Percentiles rank a stretch among this genome's conserved stretches.
Conservation (phyloP, 2,329 filamentous ascomycete genomes). For the Diplodia scrobiculata region DNA sequence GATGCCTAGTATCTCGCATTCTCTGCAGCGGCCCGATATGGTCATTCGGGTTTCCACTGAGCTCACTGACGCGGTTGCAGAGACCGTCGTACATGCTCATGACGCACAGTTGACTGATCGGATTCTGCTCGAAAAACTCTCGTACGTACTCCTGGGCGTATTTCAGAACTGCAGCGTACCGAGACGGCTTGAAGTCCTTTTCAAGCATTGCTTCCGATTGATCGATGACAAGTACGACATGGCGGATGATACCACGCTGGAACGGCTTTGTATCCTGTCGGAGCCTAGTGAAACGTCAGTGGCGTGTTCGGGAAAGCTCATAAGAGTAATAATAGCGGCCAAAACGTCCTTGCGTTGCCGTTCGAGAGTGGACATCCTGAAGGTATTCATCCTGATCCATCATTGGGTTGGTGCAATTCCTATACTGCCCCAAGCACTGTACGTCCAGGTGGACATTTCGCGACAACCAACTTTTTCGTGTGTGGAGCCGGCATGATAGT, state of each 20-base stretch:
- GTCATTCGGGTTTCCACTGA: slow-evolving; percentile 87
- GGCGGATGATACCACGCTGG: slow-evolving; percentile 96
- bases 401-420: background rate
- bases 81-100: slow-evolving; percentile 92
- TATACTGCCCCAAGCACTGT: background rate
- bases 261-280: slow-evolving; percentile 92
- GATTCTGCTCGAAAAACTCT: slow-evolving; percentile 98
- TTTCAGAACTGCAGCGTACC: slow-evolving; percentile 78
- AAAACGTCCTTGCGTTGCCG: background rate
- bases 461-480: background rate
- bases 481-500: background rate
- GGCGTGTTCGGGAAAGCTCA: background rate
- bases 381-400: background rate
- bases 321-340: background rate
- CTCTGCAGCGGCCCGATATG: slow-evolving; percentile 76
- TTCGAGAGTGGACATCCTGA: background rate
- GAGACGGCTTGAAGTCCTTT: slow-evolving; percentile 88
- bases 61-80: slow-evolving; percentile 80
- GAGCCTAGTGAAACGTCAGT: slow-evolving; percentile 57
- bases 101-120: slow-evolving; percentile 91
- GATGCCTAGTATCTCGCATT: slow-evolving; percentile 65
- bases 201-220: slow-evolving; percentile 92
- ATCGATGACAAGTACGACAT: slow-evolving; percentile 86
- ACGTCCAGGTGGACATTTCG: background rate
- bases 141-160: slow-evolving; percentile 85